Evolutionary conservation across 768 basidiomycete species (phyloP).

Genomic region (Xanthoconium stramineum): DNA sequence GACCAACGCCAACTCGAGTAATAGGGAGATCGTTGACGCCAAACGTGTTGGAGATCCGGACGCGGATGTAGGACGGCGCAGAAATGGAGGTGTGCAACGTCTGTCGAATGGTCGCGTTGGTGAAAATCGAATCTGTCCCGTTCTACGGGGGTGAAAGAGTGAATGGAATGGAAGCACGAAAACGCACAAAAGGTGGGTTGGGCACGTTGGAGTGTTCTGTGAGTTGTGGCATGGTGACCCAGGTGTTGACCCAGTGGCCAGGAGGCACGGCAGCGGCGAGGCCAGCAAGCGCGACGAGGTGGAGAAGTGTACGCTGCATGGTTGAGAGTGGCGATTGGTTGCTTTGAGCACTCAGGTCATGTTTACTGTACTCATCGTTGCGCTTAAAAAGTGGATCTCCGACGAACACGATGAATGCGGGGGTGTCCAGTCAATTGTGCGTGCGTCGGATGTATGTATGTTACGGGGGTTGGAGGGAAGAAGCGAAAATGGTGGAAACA

Average conservation of each 20-base stretch:
- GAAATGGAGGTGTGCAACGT: not conserved
- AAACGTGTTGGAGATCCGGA: conserved; percentile 2
- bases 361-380: not conserved
- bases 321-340: not conserved
- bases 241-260: conserved; percentile 4
- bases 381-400: not conserved
- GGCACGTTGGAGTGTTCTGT: conserved; percentile 3
- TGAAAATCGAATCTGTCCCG: not conserved
- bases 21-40: not conserved
- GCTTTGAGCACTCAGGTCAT: not conserved
- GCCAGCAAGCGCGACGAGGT: not conserved
- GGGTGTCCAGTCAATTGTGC: no score
- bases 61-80: not conserved
- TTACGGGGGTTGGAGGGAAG: no score
- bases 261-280: not conserved
- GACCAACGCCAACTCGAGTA: not conserved
- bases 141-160: not conserved
- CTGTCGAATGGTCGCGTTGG: conserved; percentile 1
- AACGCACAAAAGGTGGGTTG: conserved; percentile 2
- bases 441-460: not conserved
- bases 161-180: not conserved
- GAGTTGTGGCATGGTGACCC: conserved; percentile 7
- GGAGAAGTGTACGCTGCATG: not conserved
- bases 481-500: no score
- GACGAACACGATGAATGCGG: no score